Evolutionary conservation across 1,284 basidiomycete genomes (phyloP).

Genomic region (Ceratobasidium sp.): DNA sequence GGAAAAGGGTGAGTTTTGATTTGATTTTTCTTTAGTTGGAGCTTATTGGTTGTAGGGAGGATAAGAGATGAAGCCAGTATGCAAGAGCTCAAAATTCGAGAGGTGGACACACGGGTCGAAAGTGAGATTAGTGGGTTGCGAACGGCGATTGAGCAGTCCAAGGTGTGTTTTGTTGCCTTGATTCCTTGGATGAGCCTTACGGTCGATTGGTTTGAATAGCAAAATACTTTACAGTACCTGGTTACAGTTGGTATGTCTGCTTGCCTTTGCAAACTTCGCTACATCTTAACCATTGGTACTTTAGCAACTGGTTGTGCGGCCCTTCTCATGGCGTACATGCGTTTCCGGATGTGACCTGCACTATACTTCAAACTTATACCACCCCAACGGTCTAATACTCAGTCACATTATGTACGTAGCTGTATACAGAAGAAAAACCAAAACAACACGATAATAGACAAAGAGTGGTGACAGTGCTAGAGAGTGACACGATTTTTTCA

Average conservation of each 20-base stretch:
- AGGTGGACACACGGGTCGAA: constrained; percentile 97
- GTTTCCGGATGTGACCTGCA: constrained; percentile 56
- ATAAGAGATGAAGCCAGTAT: constrained; percentile 93
- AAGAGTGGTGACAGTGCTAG: constrained; percentile 19
- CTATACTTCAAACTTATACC: background rate
- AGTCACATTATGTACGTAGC: constrained; percentile 15
- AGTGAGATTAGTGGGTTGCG: constrained; percentile 92
- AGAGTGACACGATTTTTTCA: constrained; percentile 10
- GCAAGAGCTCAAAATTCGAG: constrained; percentile 97
- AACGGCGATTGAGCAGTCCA: constrained; percentile 91
- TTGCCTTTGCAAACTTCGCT: no score
- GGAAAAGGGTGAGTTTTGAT: constrained; percentile 77
- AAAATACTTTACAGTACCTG: constrained; percentile 81
- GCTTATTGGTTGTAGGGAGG: no score
- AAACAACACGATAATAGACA: constrained; percentile 2
- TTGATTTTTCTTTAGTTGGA: no score
- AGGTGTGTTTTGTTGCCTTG: constrained; percentile 58
- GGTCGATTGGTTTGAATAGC: constrained; percentile 55
- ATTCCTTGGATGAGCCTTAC: background rate
- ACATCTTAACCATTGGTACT: no score
- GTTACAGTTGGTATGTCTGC: constrained; percentile 81
- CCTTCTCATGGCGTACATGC: constrained; percentile 82
- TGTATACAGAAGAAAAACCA: constrained; percentile 9
- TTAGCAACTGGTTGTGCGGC: constrained; percentile 87
- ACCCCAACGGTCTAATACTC: background rate